Evolutionary conservation across 2,329 filamentous ascomycete species (phyloP).

Genomic region (Emergomyces africanus): DNA sequence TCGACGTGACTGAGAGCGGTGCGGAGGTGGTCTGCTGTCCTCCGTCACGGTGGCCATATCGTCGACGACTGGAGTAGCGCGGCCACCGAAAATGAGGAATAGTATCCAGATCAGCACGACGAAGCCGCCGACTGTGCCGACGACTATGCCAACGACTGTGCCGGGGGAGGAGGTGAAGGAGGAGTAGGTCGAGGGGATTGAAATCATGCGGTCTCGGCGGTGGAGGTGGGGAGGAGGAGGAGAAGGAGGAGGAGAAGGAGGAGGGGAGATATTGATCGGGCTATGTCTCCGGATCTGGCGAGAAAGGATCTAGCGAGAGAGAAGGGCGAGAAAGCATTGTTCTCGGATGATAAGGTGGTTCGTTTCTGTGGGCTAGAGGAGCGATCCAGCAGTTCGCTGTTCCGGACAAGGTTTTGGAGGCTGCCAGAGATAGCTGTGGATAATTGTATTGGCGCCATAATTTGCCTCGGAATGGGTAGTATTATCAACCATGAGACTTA

Average conservation of each 20-base stretch:
- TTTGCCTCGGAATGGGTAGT: background rate
- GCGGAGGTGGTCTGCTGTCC: background rate
- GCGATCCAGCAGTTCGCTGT: background rate
- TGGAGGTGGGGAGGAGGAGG: conserved; percentile 28
- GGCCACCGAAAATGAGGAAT: conserved; percentile 38
- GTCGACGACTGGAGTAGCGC: conserved; percentile 15
- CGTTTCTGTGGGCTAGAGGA: background rate
- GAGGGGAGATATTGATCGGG: background rate
- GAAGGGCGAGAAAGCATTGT: background rate
- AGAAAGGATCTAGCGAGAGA: background rate
- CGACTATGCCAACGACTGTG: conserved; percentile 46
- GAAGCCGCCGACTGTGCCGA: conserved; percentile 38
- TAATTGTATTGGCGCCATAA: background rate
- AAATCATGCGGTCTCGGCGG: conserved; percentile 22
- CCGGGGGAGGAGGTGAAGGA: conserved; percentile 42
- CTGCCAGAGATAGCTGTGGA: background rate
- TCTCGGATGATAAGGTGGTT: background rate
- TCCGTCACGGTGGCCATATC: conserved; percentile 9
- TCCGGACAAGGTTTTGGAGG: background rate
- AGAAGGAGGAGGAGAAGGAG: conserved; percentile 43
- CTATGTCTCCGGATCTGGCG: background rate
- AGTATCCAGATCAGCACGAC: conserved; percentile 41
- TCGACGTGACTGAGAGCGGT: conserved; percentile 13
- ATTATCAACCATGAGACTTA: background rate
- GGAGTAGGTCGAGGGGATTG: conserved; percentile 51